Evolutionary conservation across 257 asterid genomes (phyloP).

Genomic region (Perilla frutescens): DNA sequence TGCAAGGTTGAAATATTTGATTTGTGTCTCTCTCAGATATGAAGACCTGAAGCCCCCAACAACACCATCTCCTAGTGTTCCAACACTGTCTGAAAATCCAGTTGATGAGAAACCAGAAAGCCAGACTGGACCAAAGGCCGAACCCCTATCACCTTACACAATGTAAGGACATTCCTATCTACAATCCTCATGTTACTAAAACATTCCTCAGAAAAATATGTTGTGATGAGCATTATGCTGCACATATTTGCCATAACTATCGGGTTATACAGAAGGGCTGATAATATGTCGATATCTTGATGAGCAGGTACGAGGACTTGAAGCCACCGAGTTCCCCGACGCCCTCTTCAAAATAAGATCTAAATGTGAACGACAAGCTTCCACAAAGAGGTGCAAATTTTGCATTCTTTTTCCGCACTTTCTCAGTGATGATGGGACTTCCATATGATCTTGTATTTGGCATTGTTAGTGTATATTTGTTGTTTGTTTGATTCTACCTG

Average conservation of each 20-base stretch:
- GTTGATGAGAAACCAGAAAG: conserved; percentile 36
- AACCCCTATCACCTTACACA: conserved; percentile 66
- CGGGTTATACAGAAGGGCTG: no score
- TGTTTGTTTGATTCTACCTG: conserved; percentile 13
- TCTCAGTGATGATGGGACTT: neutral
- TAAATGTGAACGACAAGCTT: conserved; percentile 31
- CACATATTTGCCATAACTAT: no score
- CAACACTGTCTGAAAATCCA: conserved; percentile 37
- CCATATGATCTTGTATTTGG: neutral
- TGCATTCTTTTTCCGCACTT: conserved; percentile 19
- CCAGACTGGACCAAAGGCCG: conserved; percentile 37
- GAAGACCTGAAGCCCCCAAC: conserved; percentile 63
- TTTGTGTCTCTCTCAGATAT: conserved; percentile 42
- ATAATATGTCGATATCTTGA: conserved; percentile 5
- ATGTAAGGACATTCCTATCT: conserved; percentile 47
- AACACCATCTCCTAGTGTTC: conserved; percentile 59
- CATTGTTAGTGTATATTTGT: neutral
- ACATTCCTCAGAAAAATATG: neutral
- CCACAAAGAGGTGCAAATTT: conserved; percentile 16
- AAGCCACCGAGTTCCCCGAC: conserved; percentile 80
- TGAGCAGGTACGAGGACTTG: conserved; percentile 77
- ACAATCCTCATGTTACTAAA: neutral
- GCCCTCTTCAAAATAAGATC: conserved; percentile 53
- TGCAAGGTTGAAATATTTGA: conserved; percentile 28
- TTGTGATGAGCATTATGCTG: no score